These are phyloP conservation scores for Venturia oleaginea DNA, from an alignment of 2,329 filamentous ascomycete species.

Conservation along the genomic window DNA sequence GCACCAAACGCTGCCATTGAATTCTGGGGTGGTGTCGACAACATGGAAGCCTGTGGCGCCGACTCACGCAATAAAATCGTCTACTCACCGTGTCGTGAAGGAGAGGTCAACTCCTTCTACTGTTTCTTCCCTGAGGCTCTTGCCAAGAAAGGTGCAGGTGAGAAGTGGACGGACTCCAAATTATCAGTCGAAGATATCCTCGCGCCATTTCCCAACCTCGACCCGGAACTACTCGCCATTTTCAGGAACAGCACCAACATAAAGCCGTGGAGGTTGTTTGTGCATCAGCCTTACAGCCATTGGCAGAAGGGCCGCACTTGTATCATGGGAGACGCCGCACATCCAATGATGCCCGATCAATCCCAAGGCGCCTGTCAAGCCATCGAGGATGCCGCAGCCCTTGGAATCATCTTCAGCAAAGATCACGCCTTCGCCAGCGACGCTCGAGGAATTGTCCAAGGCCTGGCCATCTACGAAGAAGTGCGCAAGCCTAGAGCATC, in stretches of 20 bases:
- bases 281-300: slow-evolving; percentile 54
- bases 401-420: slow-evolving; percentile 52
- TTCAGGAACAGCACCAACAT: slow-evolving; percentile 54
- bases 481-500: slow-evolving; percentile 30
- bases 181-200: slow-evolving; percentile 51
- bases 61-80: slow-evolving; percentile 56
- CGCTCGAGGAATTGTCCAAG: slow-evolving; percentile 24
- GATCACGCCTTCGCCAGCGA: slow-evolving; percentile 27
- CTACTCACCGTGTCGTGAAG: slow-evolving; percentile 58
- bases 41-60: slow-evolving; percentile 24
- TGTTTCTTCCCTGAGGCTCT: slow-evolving; percentile 52
- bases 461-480: slow-evolving; percentile 27
- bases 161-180: slow-evolving; percentile 50
- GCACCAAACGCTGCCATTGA: slow-evolving; percentile 52
- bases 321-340: slow-evolving; percentile 57
- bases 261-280: slow-evolving; percentile 56
- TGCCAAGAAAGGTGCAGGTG: slow-evolving; percentile 50
- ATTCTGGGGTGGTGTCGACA: slow-evolving; percentile 60
- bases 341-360: slow-evolving; percentile 63
- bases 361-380: slow-evolving; percentile 62
- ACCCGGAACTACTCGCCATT: slow-evolving; percentile 47
- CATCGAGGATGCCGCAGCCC: slow-evolving; percentile 55
- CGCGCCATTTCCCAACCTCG: slow-evolving; percentile 51
- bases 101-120: slow-evolving; percentile 58
- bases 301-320: slow-evolving; percentile 44